Percentiles rank a stretch among this genome's conserved stretches.
Evolutionary conservation across 192 early-diverging fungal species (phyloP).

Genomic region (Rhizophagus sp.): DNA sequence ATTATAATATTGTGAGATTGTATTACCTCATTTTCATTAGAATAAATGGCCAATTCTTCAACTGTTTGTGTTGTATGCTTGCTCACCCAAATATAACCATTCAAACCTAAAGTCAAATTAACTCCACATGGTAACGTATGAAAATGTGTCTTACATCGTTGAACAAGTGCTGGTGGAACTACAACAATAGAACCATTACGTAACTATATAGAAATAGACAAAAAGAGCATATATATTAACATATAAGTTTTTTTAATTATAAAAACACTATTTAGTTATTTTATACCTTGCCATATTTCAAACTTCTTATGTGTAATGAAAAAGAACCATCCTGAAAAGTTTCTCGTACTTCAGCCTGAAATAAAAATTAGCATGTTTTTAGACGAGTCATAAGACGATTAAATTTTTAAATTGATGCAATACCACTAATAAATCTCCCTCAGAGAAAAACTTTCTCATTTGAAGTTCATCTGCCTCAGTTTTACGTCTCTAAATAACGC

Average conservation of each 20-base stretch:
- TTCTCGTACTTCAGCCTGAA: slow-evolving; percentile 76
- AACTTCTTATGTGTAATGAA: slow-evolving; percentile 85
- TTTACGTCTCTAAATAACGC: slow-evolving; percentile 71
- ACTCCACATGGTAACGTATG: slow-evolving; percentile 88
- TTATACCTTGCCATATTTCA: slow-evolving; percentile 85
- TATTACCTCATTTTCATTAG: slow-evolving; percentile 82
- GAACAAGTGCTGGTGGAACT: slow-evolving; percentile 87
- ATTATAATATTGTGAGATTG: not conserved
- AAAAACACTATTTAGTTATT: not conserved
- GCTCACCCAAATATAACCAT: slow-evolving; percentile 96
- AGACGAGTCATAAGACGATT: not conserved
- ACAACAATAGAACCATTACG: slow-evolving; percentile 70
- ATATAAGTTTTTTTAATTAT: not conserved
- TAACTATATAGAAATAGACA: slow-evolving; percentile 71
- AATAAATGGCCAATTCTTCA: slow-evolving; percentile 80
- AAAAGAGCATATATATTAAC: slow-evolving; percentile 58
- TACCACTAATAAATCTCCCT: slow-evolving; percentile 92
- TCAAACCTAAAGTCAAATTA: slow-evolving; percentile 91
- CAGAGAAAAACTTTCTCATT: slow-evolving; percentile 93
- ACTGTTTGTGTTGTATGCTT: slow-evolving; percentile 61
- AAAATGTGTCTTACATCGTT: slow-evolving; percentile 95
- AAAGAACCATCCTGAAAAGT: slow-evolving; percentile 87
- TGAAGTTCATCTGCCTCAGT: slow-evolving; percentile 95
- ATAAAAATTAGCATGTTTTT: not conserved
- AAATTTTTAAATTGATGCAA: not conserved